These are phyloP conservation scores for Phytophthora pseudosyringae DNA, from an alignment of 352 stramenopile genomes.

Conservation along the genomic window DNA sequence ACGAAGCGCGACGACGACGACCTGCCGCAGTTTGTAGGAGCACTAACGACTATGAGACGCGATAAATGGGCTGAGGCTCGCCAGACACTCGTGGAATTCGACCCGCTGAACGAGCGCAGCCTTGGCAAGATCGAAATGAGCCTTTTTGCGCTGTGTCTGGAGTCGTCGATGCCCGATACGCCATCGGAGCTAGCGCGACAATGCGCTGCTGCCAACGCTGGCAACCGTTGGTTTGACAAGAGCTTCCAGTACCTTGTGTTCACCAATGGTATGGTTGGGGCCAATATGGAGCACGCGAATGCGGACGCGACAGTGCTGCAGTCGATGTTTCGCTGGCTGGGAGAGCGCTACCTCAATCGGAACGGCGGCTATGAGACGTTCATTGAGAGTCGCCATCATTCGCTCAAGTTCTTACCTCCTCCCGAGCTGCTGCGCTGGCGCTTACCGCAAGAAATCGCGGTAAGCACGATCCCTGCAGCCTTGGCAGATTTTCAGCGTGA, in stretches of 20 bases:
- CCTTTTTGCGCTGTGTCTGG: conserved; percentile 91
- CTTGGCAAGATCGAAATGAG: conserved; percentile 90
- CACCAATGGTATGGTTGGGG: conserved; percentile 90
- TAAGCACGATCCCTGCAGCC: conserved; percentile 51
- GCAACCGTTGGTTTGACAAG: conserved; percentile 97
- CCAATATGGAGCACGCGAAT: conserved; percentile 95
- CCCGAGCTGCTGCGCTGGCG: conserved; percentile 65
- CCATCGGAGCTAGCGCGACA: conserved; percentile 57
- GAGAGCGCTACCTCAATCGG: conserved; percentile 68
- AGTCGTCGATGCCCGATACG: conserved; percentile 56
- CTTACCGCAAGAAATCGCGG: conserved; percentile 41
- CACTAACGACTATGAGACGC: conserved; percentile 88
- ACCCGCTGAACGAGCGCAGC: conserved; percentile 56
- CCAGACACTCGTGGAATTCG: conserved; percentile 60
- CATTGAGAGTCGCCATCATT: conserved; percentile 64
- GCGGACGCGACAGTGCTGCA: conserved; percentile 92
- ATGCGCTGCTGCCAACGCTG: conserved; percentile 59
- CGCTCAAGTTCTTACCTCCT: conserved; percentile 59
- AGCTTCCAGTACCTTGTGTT: conserved; percentile 95
- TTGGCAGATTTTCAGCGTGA: conserved; percentile 72
- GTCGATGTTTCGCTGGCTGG: conserved; percentile 69
- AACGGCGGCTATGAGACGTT: conserved; percentile 69
- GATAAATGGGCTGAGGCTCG: conserved; percentile 89
- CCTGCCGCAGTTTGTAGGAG: conserved; percentile 66
- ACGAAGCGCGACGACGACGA: conserved; percentile 32